Percentiles rank a stretch among this genome's conserved stretches.
phyloP scores from a whole-genome alignment of 441 rosid species.

The Aleurites moluccanus region DNA sequence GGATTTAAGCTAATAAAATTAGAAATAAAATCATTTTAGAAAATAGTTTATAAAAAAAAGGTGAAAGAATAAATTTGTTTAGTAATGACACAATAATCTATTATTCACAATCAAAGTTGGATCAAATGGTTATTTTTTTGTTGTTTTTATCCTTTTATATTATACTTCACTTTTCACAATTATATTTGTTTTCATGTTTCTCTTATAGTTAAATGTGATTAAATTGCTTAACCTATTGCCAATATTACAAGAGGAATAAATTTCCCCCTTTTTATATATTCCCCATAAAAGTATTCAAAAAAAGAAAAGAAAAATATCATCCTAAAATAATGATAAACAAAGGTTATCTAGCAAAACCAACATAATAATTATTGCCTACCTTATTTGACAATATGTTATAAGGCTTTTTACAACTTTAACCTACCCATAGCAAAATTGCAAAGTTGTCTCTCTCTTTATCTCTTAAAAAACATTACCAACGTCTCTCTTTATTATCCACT shows the following conservation, averaged over 20 bases:
- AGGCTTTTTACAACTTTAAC: background rate
- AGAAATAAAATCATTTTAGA: too few relatives aligned
- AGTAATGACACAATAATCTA: background rate
- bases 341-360: too few relatives aligned
- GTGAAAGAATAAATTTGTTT: too few relatives aligned
- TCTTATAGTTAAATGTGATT: background rate
- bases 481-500: conserved; percentile 12
- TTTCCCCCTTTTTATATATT: background rate
- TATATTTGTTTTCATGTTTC: background rate
- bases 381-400: background rate
- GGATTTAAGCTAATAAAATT: too few relatives aligned
- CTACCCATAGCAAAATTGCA: background rate
- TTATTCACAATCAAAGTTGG: background rate
- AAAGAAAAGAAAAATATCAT: too few relatives aligned
- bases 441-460: too few relatives aligned
- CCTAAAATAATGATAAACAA: too few relatives aligned
- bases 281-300: background rate
- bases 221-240: background rate
- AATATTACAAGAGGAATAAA: background rate
- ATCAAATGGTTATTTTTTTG: background rate
- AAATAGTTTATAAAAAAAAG: too few relatives aligned
- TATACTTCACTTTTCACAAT: background rate
- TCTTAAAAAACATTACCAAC: too few relatives aligned
- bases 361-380: too few relatives aligned
- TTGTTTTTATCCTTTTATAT: background rate